A percentile compares a stretch with the other conserved stretches of the same genome.
phyloP scores from a whole-genome alignment of 169 alveolate genomes.

The Plasmodium adleri region DNA sequence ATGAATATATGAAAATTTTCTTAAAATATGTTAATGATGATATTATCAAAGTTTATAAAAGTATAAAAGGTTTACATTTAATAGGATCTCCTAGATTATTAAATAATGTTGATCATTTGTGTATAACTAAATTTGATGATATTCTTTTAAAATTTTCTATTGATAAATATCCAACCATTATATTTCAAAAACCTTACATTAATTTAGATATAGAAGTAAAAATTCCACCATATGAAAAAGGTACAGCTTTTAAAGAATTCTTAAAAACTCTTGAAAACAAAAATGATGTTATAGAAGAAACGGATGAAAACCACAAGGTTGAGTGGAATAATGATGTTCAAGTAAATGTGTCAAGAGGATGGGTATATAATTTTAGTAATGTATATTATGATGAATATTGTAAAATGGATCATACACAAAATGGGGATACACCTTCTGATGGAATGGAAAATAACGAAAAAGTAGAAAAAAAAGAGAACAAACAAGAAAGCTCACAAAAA shows the following conservation, averaged over 20 bases:
- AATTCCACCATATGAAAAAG: constrained; percentile 71
- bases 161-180: constrained; percentile 63
- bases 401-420: not conserved
- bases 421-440: not conserved
- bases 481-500: too few species aligned
- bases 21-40: constrained; percentile 58
- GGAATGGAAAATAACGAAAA: not conserved
- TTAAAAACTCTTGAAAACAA: constrained; percentile 42
- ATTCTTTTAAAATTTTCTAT: constrained; percentile 34
- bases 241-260: constrained; percentile 65
- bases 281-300: constrained; percentile 13
- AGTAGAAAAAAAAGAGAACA: not conserved
- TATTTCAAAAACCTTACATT: constrained; percentile 35
- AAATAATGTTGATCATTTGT: constrained; percentile 55
- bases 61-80: constrained; percentile 46
- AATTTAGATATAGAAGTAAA: constrained; percentile 32
- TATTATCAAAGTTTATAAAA: constrained; percentile 48
- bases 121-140: constrained; percentile 57
- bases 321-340: constrained; percentile 61
- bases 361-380: constrained; percentile 63
- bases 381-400: constrained; percentile 31
- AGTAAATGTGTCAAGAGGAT: constrained; percentile 51
- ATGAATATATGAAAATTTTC: constrained; percentile 39
- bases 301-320: constrained; percentile 41
- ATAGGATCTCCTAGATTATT: constrained; percentile 61